Base-by-base conservation (phyloP, 441 rosid genomes). In the Mallotus japonicus region DNA sequence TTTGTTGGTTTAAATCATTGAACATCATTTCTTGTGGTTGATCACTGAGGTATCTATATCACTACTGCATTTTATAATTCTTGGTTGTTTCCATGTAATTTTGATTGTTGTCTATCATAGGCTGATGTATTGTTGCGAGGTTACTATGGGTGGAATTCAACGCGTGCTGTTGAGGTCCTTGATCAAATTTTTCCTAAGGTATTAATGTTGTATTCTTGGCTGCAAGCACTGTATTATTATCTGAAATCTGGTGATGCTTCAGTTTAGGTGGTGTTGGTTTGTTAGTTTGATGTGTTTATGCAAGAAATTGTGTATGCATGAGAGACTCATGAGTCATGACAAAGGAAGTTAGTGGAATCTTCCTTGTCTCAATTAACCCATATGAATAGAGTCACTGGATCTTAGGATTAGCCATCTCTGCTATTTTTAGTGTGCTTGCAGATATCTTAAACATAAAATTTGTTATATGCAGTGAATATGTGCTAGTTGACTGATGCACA, bases 151-250 rank as follows among this genome's bases (percentile, higher is more conserved):
- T 91, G 99, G 98, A 95, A 95, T 80, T 93, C 98, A 1, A 75
- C 87, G 68, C 92, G 92, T 22, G 99, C 98, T 22, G 24, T 93
- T 22, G 73, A 90, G 74, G 91, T 89, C 71, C 84, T 95, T 2
- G 89, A 93, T 77, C 81, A 86, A 79, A 86, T 93, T 51, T 91
- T 95, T 67, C 98, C 98, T 5, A 93, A 91, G 94, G 98, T 93
- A 83, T 64, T 67, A 5, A 49, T 50, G 16, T 64, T 44, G n/a
- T 64, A 2, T 15, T 8, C 37, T 37, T 59, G 9, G 14, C 14
- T 63, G 64, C 34, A 22, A 15, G 32, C 9, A 3, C 11, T 62
- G 10, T 51, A 49, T 62, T 13, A 22, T 8, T 28, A 16, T 73
- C 15, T 65, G 28, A 32, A 6, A 5, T 54, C 47, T 70, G 62